Base-by-base conservation (phyloP, 257 asterid species). In the Verbena officinalis region DNA sequence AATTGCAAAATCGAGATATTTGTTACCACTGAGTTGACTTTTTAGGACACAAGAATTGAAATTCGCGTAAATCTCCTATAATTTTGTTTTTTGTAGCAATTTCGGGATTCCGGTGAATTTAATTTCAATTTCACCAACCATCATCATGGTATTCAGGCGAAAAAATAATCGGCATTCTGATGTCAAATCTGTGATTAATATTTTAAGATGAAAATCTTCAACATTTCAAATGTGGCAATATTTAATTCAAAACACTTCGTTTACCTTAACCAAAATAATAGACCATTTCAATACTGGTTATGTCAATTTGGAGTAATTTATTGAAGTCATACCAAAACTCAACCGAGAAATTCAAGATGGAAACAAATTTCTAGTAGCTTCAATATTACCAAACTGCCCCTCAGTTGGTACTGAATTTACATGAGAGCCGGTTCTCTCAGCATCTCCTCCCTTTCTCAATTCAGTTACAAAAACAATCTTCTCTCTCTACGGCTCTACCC, bases 381-480 rank as follows among this genome's bases (percentile, higher is more conserved):
- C 0, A 38, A 71, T n/a, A 62, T 45, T n/a, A 19, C 59, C 45
- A 33, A 31, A 13, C 2, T 38, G 24, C 69, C 69, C 69, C 51
- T 39, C 42, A 22, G 27, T 14, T 31, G 56, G 9, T 3, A 19
- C 15, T n/a, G 21, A 55, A 39, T 43, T 55, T 24, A 8, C 50
- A 20, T 33, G 16, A 5, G 21, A 13, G 5, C 39, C 51, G 9
- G 11, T 20, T 22, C 17, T 1, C 51, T 14, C 23, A 3, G 36
- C 36, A 3, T 16, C 59, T 53, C 9, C 43, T 11, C 27, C 22
- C 48, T n/a, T 21, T 14, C 45, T 19, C 49, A 55, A 44, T 64
- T 71, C 75, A 63, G 70, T 71, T 70, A 53, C 65, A 44, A 63
- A n/a, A 62, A 71, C 21, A 33, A 70, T 8, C 53, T 12, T 17